phyloP scores from a whole-genome alignment of 768 basidiomycete species.

The Tylopilus vinaceipallidus region DNA sequence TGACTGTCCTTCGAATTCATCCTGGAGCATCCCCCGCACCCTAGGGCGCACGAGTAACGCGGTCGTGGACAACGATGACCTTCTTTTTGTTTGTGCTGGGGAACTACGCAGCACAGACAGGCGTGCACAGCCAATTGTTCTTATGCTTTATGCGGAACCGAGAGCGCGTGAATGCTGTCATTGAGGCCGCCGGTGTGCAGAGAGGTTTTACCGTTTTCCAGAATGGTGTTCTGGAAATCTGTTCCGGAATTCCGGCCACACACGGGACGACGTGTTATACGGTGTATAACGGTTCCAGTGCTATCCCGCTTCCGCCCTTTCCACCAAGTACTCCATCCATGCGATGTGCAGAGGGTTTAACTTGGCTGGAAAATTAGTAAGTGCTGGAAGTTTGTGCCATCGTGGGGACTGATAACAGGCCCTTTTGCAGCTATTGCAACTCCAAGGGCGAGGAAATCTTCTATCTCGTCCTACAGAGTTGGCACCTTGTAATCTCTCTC shows the following conservation, averaged over 20 bases:
- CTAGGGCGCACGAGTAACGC: constrained; percentile 48
- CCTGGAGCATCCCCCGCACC: not conserved
- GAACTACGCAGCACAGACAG: constrained; percentile 40
- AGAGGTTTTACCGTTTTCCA: constrained; percentile 22
- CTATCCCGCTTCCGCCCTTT: not conserved
- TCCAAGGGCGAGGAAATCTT: constrained; percentile 47
- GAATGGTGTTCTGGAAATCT: constrained; percentile 29
- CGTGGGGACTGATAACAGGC: not conserved
- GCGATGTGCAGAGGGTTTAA: constrained; percentile 42
- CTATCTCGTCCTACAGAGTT: constrained; percentile 44
- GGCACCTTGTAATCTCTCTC: constrained; percentile 46
- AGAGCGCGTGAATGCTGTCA: constrained; percentile 31
- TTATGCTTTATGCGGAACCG: constrained; percentile 37
- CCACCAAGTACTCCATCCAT: constrained; percentile 6
- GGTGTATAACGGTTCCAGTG: constrained; percentile 13
- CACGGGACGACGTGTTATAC: constrained; percentile 20
- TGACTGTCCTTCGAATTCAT: not conserved
- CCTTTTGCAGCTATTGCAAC: constrained; percentile 21
- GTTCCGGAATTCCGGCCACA: constrained; percentile 39
- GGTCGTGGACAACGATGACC: constrained; percentile 46
- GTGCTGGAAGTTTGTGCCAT: constrained; percentile 10
- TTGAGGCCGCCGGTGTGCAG: constrained; percentile 29
- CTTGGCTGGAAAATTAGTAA: constrained; percentile 47
- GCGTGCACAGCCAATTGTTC: constrained; percentile 41
- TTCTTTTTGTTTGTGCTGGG: constrained; percentile 48